Base-by-base conservation (phyloP, 768 basidiomycete species). In the Dioszegia crocea region DNA sequence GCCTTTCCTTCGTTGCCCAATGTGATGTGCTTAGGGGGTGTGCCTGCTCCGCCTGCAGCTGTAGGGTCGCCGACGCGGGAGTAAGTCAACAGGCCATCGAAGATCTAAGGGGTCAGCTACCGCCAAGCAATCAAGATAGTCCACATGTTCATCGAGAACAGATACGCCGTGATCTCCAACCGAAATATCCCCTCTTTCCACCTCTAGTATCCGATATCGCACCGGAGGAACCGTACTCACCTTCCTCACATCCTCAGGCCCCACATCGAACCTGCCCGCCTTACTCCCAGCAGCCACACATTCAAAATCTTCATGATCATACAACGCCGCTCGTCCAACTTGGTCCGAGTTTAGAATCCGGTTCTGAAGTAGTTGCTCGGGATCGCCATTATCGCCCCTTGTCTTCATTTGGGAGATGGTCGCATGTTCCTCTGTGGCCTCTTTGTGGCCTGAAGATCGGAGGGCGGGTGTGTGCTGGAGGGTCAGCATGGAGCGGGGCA, bases 21-120 rank as follows among this genome's bases (percentile, higher is more conserved):
- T 8, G 47, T 62, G 38, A 68, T 30, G 45, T 63, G 47, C 51
- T 60, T 19, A 3, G 66, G 66, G 9, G 63, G 51, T n/a, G 44
- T 52, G 12, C 66, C 66, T 31, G 59, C 63, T 23, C 66, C 66
- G 27, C 56, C 48, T 16, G 66, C 66, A 6, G 50, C 50, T 12
- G 66, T 68, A 17, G 66, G 66, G 40, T 68, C 66, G 38, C 39
- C 53, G 46, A 62, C 60, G 29, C 66, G 58, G 10, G 63, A 46
- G 40, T 36, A 64, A 16, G 66, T 68, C 21, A 68, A 45, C 11
- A 68, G 50, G 21, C 66, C 66, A 40, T 68, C 66, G 44, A 67
- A 57, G 45, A 67, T 62, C 66, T 67, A 6, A 6, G 51, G 6
- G 12, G 27, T 51, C 24, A 62, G 57, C 57, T 55, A 21, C 21